Conservation (phyloP, 768 basidiomycete species). For the Strobilomyces confusus region DNA sequence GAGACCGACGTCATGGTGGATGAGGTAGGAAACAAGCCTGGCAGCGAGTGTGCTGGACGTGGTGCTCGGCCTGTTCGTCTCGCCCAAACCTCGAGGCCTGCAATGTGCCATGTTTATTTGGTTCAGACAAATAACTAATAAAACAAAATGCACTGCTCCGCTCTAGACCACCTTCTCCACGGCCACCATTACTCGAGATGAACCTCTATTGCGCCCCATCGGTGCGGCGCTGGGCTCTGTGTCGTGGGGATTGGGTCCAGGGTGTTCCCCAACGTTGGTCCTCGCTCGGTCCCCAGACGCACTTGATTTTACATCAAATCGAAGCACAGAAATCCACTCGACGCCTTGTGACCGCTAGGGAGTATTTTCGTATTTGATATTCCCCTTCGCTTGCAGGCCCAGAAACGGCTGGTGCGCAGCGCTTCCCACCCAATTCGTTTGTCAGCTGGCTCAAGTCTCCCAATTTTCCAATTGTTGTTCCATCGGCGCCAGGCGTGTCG, state of each 20-base stretch:
- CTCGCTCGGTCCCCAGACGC: conserved; percentile 4
- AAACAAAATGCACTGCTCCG: neutral
- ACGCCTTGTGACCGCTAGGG: neutral
- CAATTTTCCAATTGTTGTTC: conserved; percentile 11
- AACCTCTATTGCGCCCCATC: neutral
- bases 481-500: conserved; percentile 7
- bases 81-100: conserved; percentile 29
- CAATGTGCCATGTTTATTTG: conserved; percentile 32
- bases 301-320: conserved; percentile 12
- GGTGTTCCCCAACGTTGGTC: conserved; percentile 3
- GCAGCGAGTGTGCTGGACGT: conserved; percentile 8
- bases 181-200: neutral
- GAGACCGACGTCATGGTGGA: conserved; percentile 36
- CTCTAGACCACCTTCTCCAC: too few relatives aligned
- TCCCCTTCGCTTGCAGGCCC: conserved; percentile 5
- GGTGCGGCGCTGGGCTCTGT: neutral
- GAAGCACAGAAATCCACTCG: neutral
- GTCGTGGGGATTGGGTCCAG: neutral
- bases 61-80: conserved; percentile 20
- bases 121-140: conserved; percentile 27
- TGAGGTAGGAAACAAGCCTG: conserved; percentile 10
- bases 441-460: conserved; percentile 1
- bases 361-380: conserved; percentile 22
- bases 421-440: conserved; percentile 11
- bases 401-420: conserved; percentile 11